A percentile compares a stretch with the other conserved stretches of the same genome.
Evolutionary conservation across 306 rosid species (phyloP).

Genomic region (Oxytropis ochrocephala): DNA sequence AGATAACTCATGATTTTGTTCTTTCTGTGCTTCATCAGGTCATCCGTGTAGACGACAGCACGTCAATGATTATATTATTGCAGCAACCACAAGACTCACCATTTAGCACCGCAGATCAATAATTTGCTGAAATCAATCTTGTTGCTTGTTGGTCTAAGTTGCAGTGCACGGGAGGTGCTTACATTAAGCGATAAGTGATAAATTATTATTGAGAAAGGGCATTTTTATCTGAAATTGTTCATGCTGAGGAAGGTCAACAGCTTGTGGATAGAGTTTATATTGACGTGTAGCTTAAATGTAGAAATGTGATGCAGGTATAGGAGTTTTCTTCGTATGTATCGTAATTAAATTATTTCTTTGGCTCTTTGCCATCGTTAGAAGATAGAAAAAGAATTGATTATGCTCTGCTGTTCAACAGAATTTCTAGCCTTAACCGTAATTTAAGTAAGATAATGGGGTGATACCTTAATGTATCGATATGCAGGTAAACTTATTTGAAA

Average conservation of each 20-base stretch:
- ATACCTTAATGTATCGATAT: too few relatives aligned
- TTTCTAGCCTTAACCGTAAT: not conserved
- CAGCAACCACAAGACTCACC: slow-evolving; percentile 4
- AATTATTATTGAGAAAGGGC: slow-evolving; percentile 16
- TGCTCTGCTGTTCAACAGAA: not conserved
- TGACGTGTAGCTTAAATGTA: slow-evolving; percentile 16
- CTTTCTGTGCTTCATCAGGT: slow-evolving; percentile 22
- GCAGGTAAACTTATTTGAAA: too few relatives aligned
- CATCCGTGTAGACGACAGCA: slow-evolving; percentile 30
- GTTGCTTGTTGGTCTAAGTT: slow-evolving; percentile 14
- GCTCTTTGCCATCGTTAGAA: not conserved
- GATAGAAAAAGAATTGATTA: not conserved
- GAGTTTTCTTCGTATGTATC: slow-evolving; percentile 8
- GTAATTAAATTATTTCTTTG: not conserved
- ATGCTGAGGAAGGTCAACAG: slow-evolving; percentile 22
- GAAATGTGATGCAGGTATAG: slow-evolving; percentile 14
- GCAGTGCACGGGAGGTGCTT: slow-evolving; percentile 8
- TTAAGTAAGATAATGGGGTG: not conserved
- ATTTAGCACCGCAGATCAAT: not conserved
- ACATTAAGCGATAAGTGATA: not conserved
- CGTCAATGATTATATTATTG: slow-evolving; percentile 10
- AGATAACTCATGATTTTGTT: slow-evolving; percentile 12
- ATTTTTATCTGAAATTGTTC: slow-evolving; percentile 15
- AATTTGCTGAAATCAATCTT: slow-evolving; percentile 7
- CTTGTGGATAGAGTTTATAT: slow-evolving; percentile 14